Percentiles rank a stretch among this genome's conserved stretches.
Conservation (phyloP, 78 protist genomes). For the Protostelium mycophagum region DNA sequence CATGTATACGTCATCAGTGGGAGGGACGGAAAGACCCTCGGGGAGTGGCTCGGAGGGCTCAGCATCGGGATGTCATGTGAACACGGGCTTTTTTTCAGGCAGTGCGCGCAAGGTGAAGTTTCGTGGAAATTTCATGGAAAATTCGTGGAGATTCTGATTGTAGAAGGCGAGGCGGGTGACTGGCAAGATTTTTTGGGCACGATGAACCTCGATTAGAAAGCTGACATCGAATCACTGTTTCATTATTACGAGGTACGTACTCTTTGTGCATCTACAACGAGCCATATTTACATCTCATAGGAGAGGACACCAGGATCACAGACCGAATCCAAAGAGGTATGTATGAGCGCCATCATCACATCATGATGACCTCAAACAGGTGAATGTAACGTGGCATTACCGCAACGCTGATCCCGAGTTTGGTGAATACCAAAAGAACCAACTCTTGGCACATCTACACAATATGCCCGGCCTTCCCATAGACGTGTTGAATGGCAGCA, state of each 20-base stretch:
- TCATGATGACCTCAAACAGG: slow-evolving; percentile 39
- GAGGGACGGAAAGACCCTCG: slow-evolving; percentile 34
- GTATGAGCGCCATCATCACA: too few relatives aligned
- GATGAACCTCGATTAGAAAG: neutral
- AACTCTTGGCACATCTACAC: slow-evolving; percentile 43
- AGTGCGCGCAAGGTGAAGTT: neutral
- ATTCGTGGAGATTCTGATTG: neutral
- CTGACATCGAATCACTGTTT: neutral
- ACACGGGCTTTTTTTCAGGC: slow-evolving; percentile 37
- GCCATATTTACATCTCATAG: neutral
- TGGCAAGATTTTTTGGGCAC: neutral
- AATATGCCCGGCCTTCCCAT: slow-evolving; percentile 29
- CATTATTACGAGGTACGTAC: neutral
- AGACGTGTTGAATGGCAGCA: slow-evolving; percentile 38
- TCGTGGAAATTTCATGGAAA: neutral
- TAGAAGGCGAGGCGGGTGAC: neutral
- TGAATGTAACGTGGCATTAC: slow-evolving; percentile 54
- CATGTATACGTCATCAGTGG: slow-evolving; percentile 50
- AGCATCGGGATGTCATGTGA: slow-evolving; percentile 55
- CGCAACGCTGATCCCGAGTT: slow-evolving; percentile 71
- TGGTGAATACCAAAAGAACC: slow-evolving; percentile 46
- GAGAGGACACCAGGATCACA: slow-evolving; percentile 71
- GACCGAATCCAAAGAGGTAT: neutral
- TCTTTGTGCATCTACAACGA: neutral
- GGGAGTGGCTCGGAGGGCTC: slow-evolving; percentile 35